A percentile compares a stretch with the other conserved stretches of the same genome.
These are phyloP conservation scores for Dentipellis fragilis DNA, from an alignment of 768 basidiomycete genomes.

Conservation along the genomic window DNA sequence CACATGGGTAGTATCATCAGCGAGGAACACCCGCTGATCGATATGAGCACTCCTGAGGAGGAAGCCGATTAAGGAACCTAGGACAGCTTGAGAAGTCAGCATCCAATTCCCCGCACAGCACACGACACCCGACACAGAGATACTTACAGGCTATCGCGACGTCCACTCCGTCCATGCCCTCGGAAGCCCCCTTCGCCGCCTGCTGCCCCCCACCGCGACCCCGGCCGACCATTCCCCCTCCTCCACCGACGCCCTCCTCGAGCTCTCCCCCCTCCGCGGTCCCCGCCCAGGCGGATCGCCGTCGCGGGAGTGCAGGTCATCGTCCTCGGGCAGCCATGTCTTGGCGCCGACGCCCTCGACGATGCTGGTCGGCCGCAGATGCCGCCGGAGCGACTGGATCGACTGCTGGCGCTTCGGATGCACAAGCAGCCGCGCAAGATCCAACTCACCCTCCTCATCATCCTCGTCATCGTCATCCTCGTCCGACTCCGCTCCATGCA, in stretches of 20 bases:
- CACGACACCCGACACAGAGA: too few species aligned
- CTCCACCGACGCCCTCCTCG: neutral
- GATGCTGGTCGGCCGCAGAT: constrained; percentile 28
- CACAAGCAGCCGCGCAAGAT: constrained; percentile 57
- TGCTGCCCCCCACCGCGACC: neutral
- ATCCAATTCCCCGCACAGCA: too few species aligned
- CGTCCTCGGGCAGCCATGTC: neutral
- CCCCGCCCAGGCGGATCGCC: neutral
- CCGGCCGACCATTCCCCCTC: neutral
- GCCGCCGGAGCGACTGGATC: constrained; percentile 60
- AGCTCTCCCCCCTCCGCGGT: neutral
- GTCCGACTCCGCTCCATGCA: constrained; percentile 14
- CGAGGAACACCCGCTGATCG: too few species aligned
- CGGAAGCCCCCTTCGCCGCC: neutral
- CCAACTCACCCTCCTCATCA: constrained; percentile 46
- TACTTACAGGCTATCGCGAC: too few species aligned
- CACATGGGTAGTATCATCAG: too few species aligned
- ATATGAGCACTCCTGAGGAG: too few species aligned
- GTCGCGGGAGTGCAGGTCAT: neutral
- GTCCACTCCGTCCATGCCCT: neutral
- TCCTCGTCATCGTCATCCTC: constrained; percentile 15
- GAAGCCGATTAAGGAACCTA: too few species aligned
- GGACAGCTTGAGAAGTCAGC: too few species aligned
- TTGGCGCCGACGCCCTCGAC: neutral
- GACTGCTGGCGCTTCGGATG: constrained; percentile 62